Conservation (phyloP, 108 stramenopile species). For the Tribonema minus region DNA sequence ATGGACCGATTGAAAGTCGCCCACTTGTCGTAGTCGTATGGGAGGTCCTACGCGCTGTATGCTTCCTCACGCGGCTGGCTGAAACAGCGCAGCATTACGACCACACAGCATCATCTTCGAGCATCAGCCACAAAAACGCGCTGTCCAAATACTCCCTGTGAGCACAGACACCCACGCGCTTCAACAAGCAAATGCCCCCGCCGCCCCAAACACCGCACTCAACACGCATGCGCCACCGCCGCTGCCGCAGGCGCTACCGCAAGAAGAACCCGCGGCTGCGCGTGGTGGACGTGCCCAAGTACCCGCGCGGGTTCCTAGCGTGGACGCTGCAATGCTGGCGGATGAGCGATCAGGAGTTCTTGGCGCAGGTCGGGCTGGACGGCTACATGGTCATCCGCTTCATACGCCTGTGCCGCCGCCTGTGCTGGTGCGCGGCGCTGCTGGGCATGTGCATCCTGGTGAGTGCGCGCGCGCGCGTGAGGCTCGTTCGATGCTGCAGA, state of each 20-base stretch:
- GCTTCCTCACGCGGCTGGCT: too few relatives aligned
- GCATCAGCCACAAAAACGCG: too few relatives aligned
- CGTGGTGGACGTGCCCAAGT: constrained; percentile 1
- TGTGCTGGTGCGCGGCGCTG: constrained; percentile 20
- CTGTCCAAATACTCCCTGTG: neutral
- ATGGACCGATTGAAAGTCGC: neutral
- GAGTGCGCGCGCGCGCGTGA: neutral
- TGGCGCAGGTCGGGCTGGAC: constrained; percentile 28
- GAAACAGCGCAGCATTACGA: too few relatives aligned
- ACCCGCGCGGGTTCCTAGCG: constrained; percentile 19
- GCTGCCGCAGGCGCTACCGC: constrained; percentile 17
- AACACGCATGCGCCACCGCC: neutral
- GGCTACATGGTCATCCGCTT: constrained; percentile 32
- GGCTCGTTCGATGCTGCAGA: neutral
- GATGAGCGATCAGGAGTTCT: neutral
- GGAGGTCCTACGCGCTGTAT: too few relatives aligned
- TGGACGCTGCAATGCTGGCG: constrained; percentile 14
- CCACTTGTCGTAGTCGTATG: too few relatives aligned
- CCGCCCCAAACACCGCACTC: neutral
- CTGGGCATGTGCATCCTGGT: neutral
- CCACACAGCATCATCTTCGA: too few relatives aligned
- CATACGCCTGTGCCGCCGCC: constrained; percentile 40
- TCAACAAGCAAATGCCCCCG: neutral
- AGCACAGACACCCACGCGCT: neutral
- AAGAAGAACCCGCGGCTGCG: constrained; percentile 17